These are phyloP conservation scores for Tetrahymena borealis DNA, from an alignment of 73 alveolate species.

Conservation along the genomic window DNA sequence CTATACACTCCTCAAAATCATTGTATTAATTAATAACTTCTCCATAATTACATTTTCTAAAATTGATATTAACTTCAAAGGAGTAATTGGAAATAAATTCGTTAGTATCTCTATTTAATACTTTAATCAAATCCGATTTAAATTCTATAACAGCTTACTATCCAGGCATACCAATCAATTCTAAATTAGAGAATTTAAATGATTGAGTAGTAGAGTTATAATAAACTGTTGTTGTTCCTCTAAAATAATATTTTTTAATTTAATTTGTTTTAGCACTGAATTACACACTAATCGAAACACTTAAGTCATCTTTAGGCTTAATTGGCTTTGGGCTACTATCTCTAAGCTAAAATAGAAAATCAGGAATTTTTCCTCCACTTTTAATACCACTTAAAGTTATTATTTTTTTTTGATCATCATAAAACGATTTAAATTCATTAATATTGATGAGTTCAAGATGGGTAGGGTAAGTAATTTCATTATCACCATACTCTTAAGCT, in stretches of 20 bases:
- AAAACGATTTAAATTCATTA: not conserved
- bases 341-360: not conserved
- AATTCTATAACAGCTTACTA: not conserved
- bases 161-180: not conserved
- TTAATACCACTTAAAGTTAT: not conserved
- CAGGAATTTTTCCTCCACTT: not conserved
- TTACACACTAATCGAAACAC: not conserved
- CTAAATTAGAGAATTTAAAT: not conserved
- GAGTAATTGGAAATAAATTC: not conserved
- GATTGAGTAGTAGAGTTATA: not conserved
- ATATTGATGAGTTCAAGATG: not conserved
- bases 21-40: not conserved
- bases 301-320: not conserved
- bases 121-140: not conserved
- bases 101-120: not conserved
- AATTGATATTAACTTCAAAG: not conserved
- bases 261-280: not conserved
- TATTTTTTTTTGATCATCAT: not conserved
- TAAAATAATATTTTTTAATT: not conserved
- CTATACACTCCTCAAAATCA: not conserved
- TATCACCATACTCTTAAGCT: not conserved
- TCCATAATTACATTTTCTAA: not conserved
- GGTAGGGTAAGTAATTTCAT: not conserved
- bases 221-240: not conserved
- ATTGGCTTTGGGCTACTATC: not conserved